Evolutionary conservation across 2,329 filamentous ascomycete genomes (phyloP).

Genomic region (Celoporthe dispersa): DNA sequence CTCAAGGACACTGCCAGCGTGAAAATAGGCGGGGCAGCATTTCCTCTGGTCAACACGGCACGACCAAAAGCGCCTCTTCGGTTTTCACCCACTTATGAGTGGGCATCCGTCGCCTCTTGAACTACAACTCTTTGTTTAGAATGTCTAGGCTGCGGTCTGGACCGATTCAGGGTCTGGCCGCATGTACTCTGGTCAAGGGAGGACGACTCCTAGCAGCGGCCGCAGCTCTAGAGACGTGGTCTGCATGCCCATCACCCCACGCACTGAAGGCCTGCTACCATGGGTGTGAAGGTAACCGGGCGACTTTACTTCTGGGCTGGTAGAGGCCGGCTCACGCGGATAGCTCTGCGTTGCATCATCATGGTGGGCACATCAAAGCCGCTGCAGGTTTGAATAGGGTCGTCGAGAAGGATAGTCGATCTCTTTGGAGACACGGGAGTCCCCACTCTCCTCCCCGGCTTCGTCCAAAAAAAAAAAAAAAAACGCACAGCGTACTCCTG

Average conservation of each 20-base stretch:
- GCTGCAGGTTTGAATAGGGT: not conserved
- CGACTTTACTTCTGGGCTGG: not conserved
- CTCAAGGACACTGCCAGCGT: not conserved
- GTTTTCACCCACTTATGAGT: not conserved
- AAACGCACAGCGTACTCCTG: not conserved
- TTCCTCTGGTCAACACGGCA: not conserved
- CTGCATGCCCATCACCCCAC: not conserved
- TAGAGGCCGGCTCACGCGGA: not conserved
- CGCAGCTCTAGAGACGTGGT: not conserved
- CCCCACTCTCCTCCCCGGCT: not conserved
- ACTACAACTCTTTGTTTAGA: not conserved
- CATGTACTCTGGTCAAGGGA: not conserved
- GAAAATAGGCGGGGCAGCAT: not conserved
- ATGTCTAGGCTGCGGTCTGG: not conserved
- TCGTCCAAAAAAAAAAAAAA: not conserved
- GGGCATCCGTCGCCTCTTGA: not conserved
- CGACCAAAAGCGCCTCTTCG: not conserved
- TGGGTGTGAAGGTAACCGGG: not conserved
- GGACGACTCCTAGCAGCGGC: not conserved
- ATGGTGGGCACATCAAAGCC: not conserved
- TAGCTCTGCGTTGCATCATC: not conserved
- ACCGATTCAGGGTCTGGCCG: not conserved
- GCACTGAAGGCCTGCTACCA: not conserved
- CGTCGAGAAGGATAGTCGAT: not conserved
- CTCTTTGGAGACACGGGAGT: not conserved